These are phyloP conservation scores for Stemphylium lycopersici DNA, from an alignment of 2,329 filamentous ascomycete genomes.

Conservation along the genomic window DNA sequence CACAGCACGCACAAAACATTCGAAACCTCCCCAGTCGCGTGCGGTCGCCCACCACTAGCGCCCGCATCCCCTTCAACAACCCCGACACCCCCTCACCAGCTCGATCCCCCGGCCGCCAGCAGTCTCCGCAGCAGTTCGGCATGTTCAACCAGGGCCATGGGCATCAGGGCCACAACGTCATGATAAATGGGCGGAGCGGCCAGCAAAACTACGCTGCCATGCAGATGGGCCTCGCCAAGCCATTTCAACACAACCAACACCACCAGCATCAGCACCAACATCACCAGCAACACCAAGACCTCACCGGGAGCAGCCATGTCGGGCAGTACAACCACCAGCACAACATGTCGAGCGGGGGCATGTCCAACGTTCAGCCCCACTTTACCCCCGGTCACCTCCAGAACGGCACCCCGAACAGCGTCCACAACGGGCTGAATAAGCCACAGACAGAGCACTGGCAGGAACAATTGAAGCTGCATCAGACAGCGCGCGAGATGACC, in stretches of 20 bases:
- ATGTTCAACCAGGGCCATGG: conserved; percentile 73
- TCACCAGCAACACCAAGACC: conserved; percentile 66
- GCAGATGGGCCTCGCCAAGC: conserved; percentile 70
- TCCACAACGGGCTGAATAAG: conserved; percentile 63
- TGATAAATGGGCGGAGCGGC: conserved; percentile 73
- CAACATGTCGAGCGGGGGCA: conserved; percentile 65
- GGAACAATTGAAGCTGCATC: conserved; percentile 80
- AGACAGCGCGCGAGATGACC: conserved; percentile 73
- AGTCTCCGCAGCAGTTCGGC: conserved; percentile 57
- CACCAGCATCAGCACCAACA: conserved; percentile 59
- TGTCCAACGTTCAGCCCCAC: conserved; percentile 69
- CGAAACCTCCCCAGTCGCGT: conserved; percentile 55
- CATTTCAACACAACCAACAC: conserved; percentile 66
- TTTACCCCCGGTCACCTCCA: conserved; percentile 65
- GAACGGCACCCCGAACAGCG: conserved; percentile 63
- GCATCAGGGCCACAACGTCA: conserved; percentile 75
- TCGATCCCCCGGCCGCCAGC: conserved; percentile 60
- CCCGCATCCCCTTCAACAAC: conserved; percentile 52
- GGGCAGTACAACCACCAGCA: conserved; percentile 66
- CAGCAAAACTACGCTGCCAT: conserved; percentile 60
- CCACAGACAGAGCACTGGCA: conserved; percentile 79
- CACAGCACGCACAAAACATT: conserved; percentile 58
- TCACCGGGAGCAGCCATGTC: conserved; percentile 58
- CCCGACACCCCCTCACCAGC: conserved; percentile 64
- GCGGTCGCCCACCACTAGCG: conserved; percentile 54